A percentile compares a stretch with the other conserved stretches of the same genome.
phyloP scores from a whole-genome alignment of 805 yeast species.

The Clavispora vitiphila region DNA sequence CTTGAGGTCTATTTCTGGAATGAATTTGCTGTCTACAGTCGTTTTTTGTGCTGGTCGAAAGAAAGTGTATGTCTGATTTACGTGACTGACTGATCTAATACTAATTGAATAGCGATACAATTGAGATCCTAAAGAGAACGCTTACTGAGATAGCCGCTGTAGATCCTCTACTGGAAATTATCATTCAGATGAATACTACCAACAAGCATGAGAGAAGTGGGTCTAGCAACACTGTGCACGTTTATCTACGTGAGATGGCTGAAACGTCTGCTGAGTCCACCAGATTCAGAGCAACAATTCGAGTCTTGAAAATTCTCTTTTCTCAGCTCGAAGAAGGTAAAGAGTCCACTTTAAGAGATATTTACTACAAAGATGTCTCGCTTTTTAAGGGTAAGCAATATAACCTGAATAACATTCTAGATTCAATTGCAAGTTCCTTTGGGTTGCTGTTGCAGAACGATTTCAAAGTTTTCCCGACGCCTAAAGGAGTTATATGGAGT shows the following conservation, averaged over 20 bases:
- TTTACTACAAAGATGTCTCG: conserved; percentile 13
- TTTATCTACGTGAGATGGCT: conserved; percentile 5
- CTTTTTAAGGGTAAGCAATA: conserved; percentile 12
- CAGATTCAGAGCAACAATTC: conserved; percentile 7
- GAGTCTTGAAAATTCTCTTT: conserved; percentile 6
- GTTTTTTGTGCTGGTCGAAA: background rate
- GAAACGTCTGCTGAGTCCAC: conserved; percentile 7
- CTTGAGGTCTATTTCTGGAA: background rate
- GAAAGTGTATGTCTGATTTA: background rate
- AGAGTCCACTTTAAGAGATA: conserved; percentile 12
- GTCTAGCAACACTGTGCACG: background rate
- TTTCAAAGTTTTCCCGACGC: conserved; percentile 7
- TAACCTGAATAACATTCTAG: conserved; percentile 8
- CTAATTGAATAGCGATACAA: background rate
- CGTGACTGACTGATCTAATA: background rate
- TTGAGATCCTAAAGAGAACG: background rate
- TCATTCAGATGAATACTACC: background rate
- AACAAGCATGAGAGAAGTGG: background rate
- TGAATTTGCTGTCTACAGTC: background rate
- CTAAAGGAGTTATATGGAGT: conserved; percentile 14
- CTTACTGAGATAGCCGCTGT: background rate
- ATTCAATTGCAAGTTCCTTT: conserved; percentile 4
- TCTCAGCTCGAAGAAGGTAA: conserved; percentile 4
- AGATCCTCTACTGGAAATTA: background rate
- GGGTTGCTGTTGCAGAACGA: conserved; percentile 4